Base-by-base conservation (phyloP, 2,329 filamentous ascomycete species). In the Pseudocercospora ulei region DNA sequence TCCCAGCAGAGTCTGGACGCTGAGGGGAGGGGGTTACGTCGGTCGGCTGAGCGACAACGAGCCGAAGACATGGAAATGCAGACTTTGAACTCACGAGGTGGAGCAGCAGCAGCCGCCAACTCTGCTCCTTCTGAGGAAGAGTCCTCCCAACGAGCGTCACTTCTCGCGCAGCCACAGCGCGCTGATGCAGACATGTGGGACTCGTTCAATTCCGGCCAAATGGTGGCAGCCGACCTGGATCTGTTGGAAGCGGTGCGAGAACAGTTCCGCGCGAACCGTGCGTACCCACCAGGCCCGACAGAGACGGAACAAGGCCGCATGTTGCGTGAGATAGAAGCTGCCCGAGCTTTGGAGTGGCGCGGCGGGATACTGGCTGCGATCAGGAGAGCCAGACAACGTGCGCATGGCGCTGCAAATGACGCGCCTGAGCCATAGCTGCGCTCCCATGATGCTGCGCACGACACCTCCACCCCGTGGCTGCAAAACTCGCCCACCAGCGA, bases 11-110 rank as follows among this genome's bases (percentile, higher is more conserved):
- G 75, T 50, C 63, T 72, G 40, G 74, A 78, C 47, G 62, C 68
- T 4, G 75, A 78, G 59, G 75, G 78, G 56, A 65, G 71, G 18
- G 75, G 75, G 1, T 56, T 75, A 2, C 50, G 67, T 11, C 64
- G 65, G 38, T 53, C 51, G 8, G 47, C 39, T 42, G 62, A 59
- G 55, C 23, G 52, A 56, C 39, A 60, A 50, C 39, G 57, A 55
- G 44, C 44, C 7, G 53, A 63, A 5, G 65, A 62, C 31, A 58
- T 63, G 25, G 65, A 68, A 44, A 53, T 64, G 44, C 61, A 66
- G 30, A 51, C 56, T 37, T 26, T 63, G 35, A 52, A 53, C 41
- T 25, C 58, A 31, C 30, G 18, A 14, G 46, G 45, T 17, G 27
- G 33, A 18, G 26, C 41, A 31, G 14, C 26, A n/a, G 36, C 45